phyloP scores from a whole-genome alignment of 352 stramenopile genomes.

The Pythium graminicola region DNA sequence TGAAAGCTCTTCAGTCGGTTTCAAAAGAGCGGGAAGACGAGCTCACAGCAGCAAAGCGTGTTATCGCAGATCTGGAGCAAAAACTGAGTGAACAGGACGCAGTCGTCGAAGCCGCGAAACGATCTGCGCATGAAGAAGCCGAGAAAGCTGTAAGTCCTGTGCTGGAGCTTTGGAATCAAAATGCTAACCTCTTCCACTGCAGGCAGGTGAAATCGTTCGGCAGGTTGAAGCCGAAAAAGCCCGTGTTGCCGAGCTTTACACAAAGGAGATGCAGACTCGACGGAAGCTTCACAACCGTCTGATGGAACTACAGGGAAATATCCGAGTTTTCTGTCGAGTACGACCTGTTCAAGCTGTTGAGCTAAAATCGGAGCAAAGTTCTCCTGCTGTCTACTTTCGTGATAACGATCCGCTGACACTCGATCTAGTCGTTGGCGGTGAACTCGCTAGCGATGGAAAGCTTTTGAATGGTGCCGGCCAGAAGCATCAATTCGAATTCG shows the following conservation, averaged over 20 bases:
- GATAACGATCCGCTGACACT: slow-evolving; percentile 62
- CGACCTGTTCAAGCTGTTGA: slow-evolving; percentile 78
- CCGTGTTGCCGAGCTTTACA: slow-evolving; percentile 52
- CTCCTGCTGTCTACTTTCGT: slow-evolving; percentile 60
- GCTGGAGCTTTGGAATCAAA: too few relatives aligned
- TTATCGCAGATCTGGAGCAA: slow-evolving; percentile 30
- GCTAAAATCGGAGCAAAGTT: slow-evolving; percentile 59
- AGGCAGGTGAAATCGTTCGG: slow-evolving; percentile 44
- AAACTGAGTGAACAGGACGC: slow-evolving; percentile 35
- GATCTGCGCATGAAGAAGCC: slow-evolving; percentile 35
- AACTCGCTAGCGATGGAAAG: slow-evolving; percentile 29
- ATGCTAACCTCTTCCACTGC: too few relatives aligned
- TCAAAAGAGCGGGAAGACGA: slow-evolving; percentile 55
- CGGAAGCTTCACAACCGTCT: slow-evolving; percentile 86
- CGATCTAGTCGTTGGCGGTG: slow-evolving; percentile 49
- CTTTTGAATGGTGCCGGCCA: slow-evolving; percentile 46
- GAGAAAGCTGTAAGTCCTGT: slow-evolving; percentile 39
- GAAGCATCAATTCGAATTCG: slow-evolving; percentile 95
- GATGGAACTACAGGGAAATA: slow-evolving; percentile 91
- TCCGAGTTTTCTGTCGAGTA: slow-evolving; percentile 90
- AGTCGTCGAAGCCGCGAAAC: slow-evolving; percentile 28
- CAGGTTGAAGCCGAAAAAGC: slow-evolving; percentile 54
- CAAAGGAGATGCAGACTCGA: slow-evolving; percentile 60
- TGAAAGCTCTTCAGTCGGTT: slow-evolving; percentile 43
- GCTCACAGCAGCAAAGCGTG: slow-evolving; percentile 23